Percentiles rank a stretch among this genome's conserved stretches.
Evolutionary conservation across 2,329 filamentous ascomycete species (phyloP).

Genomic region (Drechslera avenae): DNA sequence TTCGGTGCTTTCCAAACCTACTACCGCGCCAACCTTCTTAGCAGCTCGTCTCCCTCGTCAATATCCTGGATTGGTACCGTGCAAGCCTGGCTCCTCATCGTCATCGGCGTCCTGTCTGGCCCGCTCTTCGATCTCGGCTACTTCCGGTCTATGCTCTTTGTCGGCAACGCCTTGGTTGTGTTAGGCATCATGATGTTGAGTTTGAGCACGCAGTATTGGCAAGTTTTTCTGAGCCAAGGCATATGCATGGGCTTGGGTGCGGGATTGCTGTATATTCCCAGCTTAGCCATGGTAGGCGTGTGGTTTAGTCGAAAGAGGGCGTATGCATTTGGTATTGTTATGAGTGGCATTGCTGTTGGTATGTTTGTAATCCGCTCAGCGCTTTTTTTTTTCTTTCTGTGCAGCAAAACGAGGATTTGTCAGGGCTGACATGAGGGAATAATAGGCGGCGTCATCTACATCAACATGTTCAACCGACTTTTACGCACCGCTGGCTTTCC

Average conservation of each 20-base stretch:
- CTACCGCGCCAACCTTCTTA: slow-evolving; percentile 50
- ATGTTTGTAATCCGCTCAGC: too few relatives aligned
- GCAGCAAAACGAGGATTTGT: too few relatives aligned
- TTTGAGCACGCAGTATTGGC: slow-evolving; percentile 60
- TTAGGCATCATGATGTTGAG: slow-evolving; percentile 68
- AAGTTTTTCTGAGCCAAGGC: slow-evolving; percentile 60
- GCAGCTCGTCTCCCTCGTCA: slow-evolving; percentile 39
- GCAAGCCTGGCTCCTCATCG: slow-evolving; percentile 56
- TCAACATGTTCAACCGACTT: slow-evolving; percentile 44
- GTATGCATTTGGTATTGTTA: slow-evolving; percentile 44
- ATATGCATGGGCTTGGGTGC: slow-evolving; percentile 54
- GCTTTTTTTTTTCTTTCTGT: too few relatives aligned
- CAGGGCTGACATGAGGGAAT: too few relatives aligned
- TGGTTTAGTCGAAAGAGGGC: slow-evolving; percentile 44
- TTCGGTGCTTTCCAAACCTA: slow-evolving; percentile 55
- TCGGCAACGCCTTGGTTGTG: slow-evolving; percentile 60
- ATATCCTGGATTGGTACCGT: slow-evolving; percentile 56
- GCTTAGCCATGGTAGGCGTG: slow-evolving; percentile 44
- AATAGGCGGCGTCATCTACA: slow-evolving; percentile 47
- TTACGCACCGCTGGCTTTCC: slow-evolving; percentile 37
- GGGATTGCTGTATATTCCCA: slow-evolving; percentile 46
- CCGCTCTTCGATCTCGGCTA: slow-evolving; percentile 56
- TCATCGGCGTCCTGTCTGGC: slow-evolving; percentile 57
- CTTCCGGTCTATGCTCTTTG: slow-evolving; percentile 51
- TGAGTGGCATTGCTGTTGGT: slow-evolving; percentile 48